phyloP scores from a whole-genome alignment of 257 asterid species.

The Primulina eburnea region DNA sequence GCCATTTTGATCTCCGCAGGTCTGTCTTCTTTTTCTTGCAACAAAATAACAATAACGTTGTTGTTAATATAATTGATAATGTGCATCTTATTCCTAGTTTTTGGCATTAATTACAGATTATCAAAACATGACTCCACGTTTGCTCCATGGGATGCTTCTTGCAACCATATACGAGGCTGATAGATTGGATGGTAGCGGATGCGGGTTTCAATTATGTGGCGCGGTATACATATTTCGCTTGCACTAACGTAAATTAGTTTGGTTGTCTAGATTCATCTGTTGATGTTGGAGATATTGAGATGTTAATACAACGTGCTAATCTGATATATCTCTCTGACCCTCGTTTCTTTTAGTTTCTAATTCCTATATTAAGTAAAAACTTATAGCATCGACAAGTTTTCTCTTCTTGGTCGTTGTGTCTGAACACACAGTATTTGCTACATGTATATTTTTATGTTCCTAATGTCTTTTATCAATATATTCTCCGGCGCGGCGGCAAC shows the following conservation, averaged over 20 bases:
- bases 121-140: slow-evolving; percentile 38
- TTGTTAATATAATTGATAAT: background rate
- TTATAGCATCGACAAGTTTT: no score
- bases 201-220: slow-evolving; percentile 43
- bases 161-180: slow-evolving; percentile 63
- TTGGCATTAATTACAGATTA: slow-evolving; percentile 6
- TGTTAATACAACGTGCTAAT: background rate
- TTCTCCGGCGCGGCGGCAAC: background rate
- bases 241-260: background rate
- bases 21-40: background rate
- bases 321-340: background rate
- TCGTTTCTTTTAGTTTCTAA: background rate
- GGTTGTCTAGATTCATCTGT: background rate
- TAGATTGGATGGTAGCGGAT: slow-evolving; percentile 42
- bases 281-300: background rate
- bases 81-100: background rate
- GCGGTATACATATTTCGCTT: slow-evolving; percentile 30
- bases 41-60: background rate
- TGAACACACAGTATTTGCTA: background rate
- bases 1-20: background rate
- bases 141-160: slow-evolving; percentile 78
- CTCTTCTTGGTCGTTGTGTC: no score
- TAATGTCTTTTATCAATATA: background rate
- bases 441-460: background rate
- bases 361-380: no score